Evolutionary conservation across 805 yeast species (phyloP).

Genomic region (Kregervanrija delftensis): DNA sequence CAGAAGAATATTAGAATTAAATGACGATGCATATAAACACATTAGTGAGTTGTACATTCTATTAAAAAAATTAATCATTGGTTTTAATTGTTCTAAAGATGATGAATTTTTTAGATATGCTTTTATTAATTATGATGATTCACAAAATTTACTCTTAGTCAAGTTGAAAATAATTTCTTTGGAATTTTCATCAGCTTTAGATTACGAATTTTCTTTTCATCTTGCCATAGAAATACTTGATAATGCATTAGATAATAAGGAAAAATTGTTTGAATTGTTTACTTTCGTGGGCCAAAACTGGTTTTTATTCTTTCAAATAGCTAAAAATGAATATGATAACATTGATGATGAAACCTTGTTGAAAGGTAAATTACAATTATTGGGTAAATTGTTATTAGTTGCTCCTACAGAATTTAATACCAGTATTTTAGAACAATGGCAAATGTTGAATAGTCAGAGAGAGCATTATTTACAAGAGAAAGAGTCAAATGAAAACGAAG

Average conservation of each 20-base stretch:
- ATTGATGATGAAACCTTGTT: conserved; percentile 8
- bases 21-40: conserved; percentile 43
- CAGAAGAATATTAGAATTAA: conserved; percentile 40
- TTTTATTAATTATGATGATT: conserved; percentile 6
- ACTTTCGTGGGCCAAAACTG: conserved; percentile 36
- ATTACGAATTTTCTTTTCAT: conserved; percentile 52
- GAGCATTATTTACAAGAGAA: conserved; percentile 17
- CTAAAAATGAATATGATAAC: conserved; percentile 36
- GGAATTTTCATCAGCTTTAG: conserved; percentile 58
- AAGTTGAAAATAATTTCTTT: conserved; percentile 40
- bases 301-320: conserved; percentile 71
- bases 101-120: conserved; percentile 6
- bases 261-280: conserved; percentile 7
- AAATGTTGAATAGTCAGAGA: conserved; percentile 29
- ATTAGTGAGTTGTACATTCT: conserved; percentile 35
- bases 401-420: conserved; percentile 51
- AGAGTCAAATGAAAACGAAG: background rate
- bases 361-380: conserved; percentile 41
- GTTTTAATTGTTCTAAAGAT: conserved; percentile 23
- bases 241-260: conserved; percentile 9
- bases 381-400: conserved; percentile 43
- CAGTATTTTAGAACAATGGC: conserved; percentile 60
- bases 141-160: conserved; percentile 19
- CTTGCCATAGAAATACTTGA: conserved; percentile 34
- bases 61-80: conserved; percentile 34